These are phyloP conservation scores for Dendrobium huoshanense DNA, from an alignment of 106 monocot species.

Conservation along the genomic window DNA sequence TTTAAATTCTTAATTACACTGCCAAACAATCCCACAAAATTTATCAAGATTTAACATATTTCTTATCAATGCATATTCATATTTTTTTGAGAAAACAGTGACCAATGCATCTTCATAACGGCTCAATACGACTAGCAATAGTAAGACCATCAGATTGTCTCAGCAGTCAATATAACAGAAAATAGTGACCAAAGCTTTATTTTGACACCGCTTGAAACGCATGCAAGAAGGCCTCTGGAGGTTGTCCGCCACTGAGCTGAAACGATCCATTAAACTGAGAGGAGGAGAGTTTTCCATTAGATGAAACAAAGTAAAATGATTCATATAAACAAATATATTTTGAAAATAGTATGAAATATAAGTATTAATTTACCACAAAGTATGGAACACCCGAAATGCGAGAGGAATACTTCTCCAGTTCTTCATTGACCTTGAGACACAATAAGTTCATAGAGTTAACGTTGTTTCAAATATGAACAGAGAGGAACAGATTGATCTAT, in stretches of 20 bases:
- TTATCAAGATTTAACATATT: too few relatives aligned
- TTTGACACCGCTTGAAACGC: not conserved
- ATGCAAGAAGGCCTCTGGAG: slow-evolving; percentile 61
- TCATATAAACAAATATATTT: not conserved
- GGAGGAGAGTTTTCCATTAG: not conserved
- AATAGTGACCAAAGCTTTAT: not conserved
- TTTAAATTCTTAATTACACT: too few relatives aligned
- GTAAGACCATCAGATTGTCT: too few relatives aligned
- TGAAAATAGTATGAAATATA: not conserved
- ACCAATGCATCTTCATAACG: too few relatives aligned
- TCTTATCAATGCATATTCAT: too few relatives aligned
- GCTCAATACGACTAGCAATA: too few relatives aligned
- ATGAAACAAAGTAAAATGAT: not conserved
- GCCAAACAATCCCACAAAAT: too few relatives aligned
- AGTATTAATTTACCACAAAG: slow-evolving; percentile 55
- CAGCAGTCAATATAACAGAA: too few relatives aligned
- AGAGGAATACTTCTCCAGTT: slow-evolving; percentile 66
- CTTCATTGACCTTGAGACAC: slow-evolving; percentile 62
- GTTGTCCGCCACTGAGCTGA: slow-evolving; percentile 78
- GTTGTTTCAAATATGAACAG: not conserved
- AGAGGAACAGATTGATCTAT: not conserved
- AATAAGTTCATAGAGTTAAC: slow-evolving; percentile 1
- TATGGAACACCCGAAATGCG: slow-evolving; percentile 68
- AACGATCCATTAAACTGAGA: slow-evolving; percentile 67
- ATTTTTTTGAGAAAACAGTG: too few relatives aligned